These are phyloP conservation scores for Lagenidium giganteum DNA, from an alignment of 352 stramenopile species.

Conservation along the genomic window DNA sequence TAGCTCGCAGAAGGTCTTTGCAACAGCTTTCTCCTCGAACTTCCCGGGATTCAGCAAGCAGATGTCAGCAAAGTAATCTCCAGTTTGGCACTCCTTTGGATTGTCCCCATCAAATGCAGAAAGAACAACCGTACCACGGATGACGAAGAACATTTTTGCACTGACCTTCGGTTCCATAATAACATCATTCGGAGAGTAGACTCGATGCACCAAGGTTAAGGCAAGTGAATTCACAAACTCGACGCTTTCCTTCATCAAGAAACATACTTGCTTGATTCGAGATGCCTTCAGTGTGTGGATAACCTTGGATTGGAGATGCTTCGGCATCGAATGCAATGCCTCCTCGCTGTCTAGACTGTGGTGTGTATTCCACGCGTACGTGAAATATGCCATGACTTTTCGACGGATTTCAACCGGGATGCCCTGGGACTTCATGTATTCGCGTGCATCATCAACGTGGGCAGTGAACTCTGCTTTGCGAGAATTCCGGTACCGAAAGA, in stretches of 20 bases:
- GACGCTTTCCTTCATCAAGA: conserved; percentile 61
- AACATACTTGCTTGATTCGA: conserved; percentile 62
- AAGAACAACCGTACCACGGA: conserved; percentile 43
- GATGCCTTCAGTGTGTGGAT: conserved; percentile 57
- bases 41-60: conserved; percentile 47
- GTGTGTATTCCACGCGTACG: conserved; percentile 56
- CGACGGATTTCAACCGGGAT: conserved; percentile 39
- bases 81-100: conserved; percentile 52
- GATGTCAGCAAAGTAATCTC: conserved; percentile 64
- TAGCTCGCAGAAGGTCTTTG: conserved; percentile 81
- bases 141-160: conserved; percentile 72
- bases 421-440: conserved; percentile 71
- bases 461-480: conserved; percentile 38
- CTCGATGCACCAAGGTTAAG: conserved; percentile 32
- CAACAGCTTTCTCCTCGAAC: conserved; percentile 65
- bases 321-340: conserved; percentile 46
- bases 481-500: conserved; percentile 61
- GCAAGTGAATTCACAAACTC: conserved; percentile 67
- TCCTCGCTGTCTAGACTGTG: conserved; percentile 58
- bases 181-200: conserved; percentile 52
- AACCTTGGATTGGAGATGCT: conserved; percentile 60
- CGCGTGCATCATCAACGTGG: conserved; percentile 61
- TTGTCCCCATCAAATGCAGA: conserved; percentile 41
- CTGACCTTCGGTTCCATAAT: conserved; percentile 76
- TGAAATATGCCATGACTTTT: conserved; percentile 62